Evolutionary conservation across 495 filamentous ascomycete genomes (phyloP), one percentile per base, ranked within the genome.

Genomic region (Viridothelium virens): DNA sequence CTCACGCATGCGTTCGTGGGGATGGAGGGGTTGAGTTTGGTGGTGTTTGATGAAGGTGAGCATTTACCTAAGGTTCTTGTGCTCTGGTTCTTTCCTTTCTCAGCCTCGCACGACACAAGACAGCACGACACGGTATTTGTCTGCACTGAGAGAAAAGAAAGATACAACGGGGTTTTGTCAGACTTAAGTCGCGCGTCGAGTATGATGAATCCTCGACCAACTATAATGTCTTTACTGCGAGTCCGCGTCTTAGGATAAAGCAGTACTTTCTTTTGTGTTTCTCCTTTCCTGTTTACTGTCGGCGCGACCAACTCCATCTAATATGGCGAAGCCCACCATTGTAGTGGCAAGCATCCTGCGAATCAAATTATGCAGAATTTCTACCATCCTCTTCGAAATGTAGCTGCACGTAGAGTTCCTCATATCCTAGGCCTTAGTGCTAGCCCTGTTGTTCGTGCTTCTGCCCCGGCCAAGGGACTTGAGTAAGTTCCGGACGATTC

Each of bases 31-130:
- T 72, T 97, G 38, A 77, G 85, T 25, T 77, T 98, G 1, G 76
- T 98, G 31, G 80, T 97, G 0, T 92, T 96, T 67, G 93, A 98
- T 72, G 93, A 98, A 85, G 91, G 91, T 92, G 72, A 61, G 77
- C 14, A 14, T 44, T 0, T 25, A 14, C 14, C 70, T 38, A 31
- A 37, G 44, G 12, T 34, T 61, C 5, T 16, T 1, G 39, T 33
- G 53, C 63, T 41, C 37, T 44, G 37, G 31, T 16, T n/a, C 9
- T 25, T 11, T 14, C 48, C 16, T 53, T 5, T 25, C 25, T 25
- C 25, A 25, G 25, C 25, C 25, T 25, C 1, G 25, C 25, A 25
- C 25, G 25, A 25, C 25, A 25, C 25, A 25, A 25, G 25, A 25
- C 25, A 1, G 1, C 25, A 25, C 25, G 25, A 25, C 25, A 25